Base-by-base conservation (phyloP, 768 basidiomycete genomes). In the Russula sp. region DNA sequence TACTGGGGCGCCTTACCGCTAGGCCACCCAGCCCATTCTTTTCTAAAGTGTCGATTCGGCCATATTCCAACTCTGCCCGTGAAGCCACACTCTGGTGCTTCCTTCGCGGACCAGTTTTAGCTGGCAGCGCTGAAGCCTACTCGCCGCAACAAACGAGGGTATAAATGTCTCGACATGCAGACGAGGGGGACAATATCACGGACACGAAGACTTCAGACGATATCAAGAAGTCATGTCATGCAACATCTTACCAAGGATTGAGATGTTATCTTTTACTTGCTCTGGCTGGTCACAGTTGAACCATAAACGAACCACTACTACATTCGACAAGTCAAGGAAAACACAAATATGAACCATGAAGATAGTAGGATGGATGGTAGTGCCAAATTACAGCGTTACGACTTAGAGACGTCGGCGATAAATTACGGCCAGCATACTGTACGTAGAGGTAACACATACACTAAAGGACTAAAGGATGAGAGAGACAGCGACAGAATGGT, bases 71-170 rank as follows among this genome's bases (percentile, higher is more conserved):
- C n/a, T n/a, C n/a, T n/a, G n/a, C n/a, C n/a, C n/a, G n/a, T n/a
- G n/a, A n/a, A n/a, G n/a, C n/a, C n/a, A n/a, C n/a, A n/a, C n/a
- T n/a, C n/a, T n/a, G n/a, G n/a, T n/a, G n/a, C n/a, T n/a, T n/a
- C n/a, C n/a, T n/a, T n/a, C n/a, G n/a, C n/a, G n/a, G n/a, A n/a
- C n/a, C n/a, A n/a, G n/a, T n/a, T n/a, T n/a, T n/a, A n/a, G n/a
- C n/a, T n/a, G n/a, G n/a, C n/a, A n/a, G n/a, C n/a, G n/a, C n/a
- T n/a, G n/a, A n/a, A n/a, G n/a, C n/a, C n/a, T n/a, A n/a, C n/a
- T n/a, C n/a, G n/a, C n/a, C n/a, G 73, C 28, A 6, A 79, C 71
- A 62, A 80, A 76, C 2, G 77, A 79, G 0, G 81, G 79, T 20
- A 76, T 73, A n/a, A n/a, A n/a, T 0, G 71, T 67, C 8, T 62